Percentiles rank a stretch among this genome's conserved stretches.
phyloP scores from a whole-genome alignment of 495 filamentous ascomycete genomes.

The Talaromyces liani region DNA sequence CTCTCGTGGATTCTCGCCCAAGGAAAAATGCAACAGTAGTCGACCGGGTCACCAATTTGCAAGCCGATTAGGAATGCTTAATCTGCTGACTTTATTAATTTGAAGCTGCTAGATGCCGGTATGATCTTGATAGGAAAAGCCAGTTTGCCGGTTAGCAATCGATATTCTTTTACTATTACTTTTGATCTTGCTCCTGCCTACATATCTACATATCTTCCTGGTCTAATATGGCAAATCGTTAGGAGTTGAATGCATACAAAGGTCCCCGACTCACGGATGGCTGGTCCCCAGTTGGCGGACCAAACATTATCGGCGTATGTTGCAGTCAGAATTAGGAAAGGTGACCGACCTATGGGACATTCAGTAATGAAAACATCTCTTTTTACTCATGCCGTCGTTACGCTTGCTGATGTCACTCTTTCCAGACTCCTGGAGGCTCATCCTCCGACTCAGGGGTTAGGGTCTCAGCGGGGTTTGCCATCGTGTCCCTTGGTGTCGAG shows the following conservation, averaged over 20 bases:
- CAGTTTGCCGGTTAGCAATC: constrained; percentile 26
- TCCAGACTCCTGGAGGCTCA: constrained; percentile 27
- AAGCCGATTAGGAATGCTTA: too few relatives aligned
- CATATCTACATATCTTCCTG: too few relatives aligned
- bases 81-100: too few relatives aligned
- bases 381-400: constrained; percentile 2
- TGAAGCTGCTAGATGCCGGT: constrained; percentile 25
- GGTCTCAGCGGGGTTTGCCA: constrained; percentile 29
- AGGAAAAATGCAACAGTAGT: constrained; percentile 26
- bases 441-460: constrained; percentile 39
- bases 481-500: constrained; percentile 35
- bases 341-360: constrained; percentile 15
- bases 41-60: constrained; percentile 3
- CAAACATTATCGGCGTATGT: constrained; percentile 38
- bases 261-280: constrained; percentile 17
- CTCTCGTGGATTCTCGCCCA: constrained; percentile 24
- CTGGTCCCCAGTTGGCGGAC: constrained; percentile 36
- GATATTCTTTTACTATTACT: too few relatives aligned
- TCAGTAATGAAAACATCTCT: constrained; percentile 9
- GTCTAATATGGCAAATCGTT: too few relatives aligned
- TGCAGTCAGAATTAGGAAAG: constrained; percentile 14
- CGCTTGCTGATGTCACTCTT: background rate
- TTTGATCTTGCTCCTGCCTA: too few relatives aligned
- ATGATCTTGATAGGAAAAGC: constrained; percentile 35
- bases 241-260: background rate